Percentiles rank a stretch among this genome's conserved stretches.
phyloP scores from a whole-genome alignment of 1,284 basidiomycete genomes.

The Blastosporella zonata region DNA sequence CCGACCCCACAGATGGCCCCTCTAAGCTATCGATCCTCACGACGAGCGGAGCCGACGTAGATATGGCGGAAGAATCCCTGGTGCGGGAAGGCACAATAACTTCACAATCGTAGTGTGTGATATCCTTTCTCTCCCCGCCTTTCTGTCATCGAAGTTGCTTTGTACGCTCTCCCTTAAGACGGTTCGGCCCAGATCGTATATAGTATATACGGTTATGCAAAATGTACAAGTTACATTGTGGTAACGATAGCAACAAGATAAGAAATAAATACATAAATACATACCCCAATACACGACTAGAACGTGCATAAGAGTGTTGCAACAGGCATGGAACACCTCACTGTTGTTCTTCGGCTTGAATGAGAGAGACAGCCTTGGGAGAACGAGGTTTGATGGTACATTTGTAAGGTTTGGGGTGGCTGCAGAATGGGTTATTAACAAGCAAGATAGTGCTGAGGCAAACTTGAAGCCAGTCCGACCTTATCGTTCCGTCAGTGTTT shows the following conservation, averaged over 20 bases:
- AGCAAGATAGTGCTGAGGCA: not conserved
- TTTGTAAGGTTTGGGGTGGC: slow-evolving; percentile 60
- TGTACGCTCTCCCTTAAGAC: slow-evolving; percentile 6
- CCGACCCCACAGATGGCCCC: not conserved
- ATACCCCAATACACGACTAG: slow-evolving; percentile 9
- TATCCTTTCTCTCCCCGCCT: not conserved
- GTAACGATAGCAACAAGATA: slow-evolving; percentile 23
- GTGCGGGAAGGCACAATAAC: not conserved
- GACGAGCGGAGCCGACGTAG: slow-evolving; percentile 16
- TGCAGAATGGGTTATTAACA: slow-evolving; percentile 23
- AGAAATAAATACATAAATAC: slow-evolving; percentile 20
- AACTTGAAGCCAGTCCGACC: slow-evolving; percentile 35
- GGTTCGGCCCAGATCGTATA: slow-evolving; percentile 9
- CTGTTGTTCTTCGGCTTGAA: slow-evolving; percentile 43
- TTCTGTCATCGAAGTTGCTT: slow-evolving; percentile 4
- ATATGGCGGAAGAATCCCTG: slow-evolving; percentile 17
- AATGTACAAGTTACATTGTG: slow-evolving; percentile 11
- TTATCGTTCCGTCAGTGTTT: slow-evolving; percentile 56
- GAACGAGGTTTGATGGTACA: slow-evolving; percentile 60
- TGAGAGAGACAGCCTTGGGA: slow-evolving; percentile 46
- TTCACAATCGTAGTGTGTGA: slow-evolving; percentile 13
- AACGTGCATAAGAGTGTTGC: slow-evolving; percentile 10
- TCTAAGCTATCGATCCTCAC: slow-evolving; percentile 7
- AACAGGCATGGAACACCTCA: slow-evolving; percentile 26
- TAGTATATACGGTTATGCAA: slow-evolving; percentile 10